Evolutionary conservation across 176 grass and related monocot species (phyloP).

Genomic region (Stipa capillata): DNA sequence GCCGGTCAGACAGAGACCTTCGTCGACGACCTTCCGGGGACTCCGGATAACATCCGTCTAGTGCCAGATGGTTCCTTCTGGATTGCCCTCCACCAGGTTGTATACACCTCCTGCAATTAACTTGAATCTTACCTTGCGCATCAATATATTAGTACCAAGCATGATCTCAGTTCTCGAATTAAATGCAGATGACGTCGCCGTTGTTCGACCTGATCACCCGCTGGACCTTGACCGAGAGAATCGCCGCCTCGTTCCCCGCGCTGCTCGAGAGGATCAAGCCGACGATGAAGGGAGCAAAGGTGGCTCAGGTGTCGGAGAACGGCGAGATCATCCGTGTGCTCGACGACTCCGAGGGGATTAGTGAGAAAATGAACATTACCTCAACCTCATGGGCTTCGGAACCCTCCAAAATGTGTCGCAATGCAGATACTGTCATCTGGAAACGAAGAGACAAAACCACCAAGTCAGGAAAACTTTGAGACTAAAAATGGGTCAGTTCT

Average conservation of each 20-base stretch:
- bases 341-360: constrained; percentile 31
- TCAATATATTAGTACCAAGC: too few species aligned
- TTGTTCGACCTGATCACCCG: constrained; percentile 22
- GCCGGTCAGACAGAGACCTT: constrained; percentile 43
- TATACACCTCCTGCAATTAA: too few species aligned
- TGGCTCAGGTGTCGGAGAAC: constrained; percentile 46
- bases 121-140: too few species aligned
- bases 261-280: background rate
- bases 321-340: constrained; percentile 46
- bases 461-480: background rate
- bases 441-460: background rate
- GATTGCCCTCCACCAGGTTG: constrained; percentile 59
- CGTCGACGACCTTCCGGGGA: constrained; percentile 58
- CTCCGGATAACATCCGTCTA: constrained; percentile 63
- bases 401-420: background rate
- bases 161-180: background rate
- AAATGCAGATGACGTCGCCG: constrained; percentile 21
- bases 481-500: background rate
- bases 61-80: constrained; percentile 77
- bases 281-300: constrained; percentile 23
- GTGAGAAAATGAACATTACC: background rate
- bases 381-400: background rate
- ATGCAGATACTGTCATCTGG: constrained; percentile 21
- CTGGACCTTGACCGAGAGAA: constrained; percentile 27
- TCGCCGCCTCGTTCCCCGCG: constrained; percentile 42